A percentile compares a stretch with the other conserved stretches of the same genome.
phyloP scores from a whole-genome alignment of 768 basidiomycete genomes.

The Mycena kentingensis region DNA sequence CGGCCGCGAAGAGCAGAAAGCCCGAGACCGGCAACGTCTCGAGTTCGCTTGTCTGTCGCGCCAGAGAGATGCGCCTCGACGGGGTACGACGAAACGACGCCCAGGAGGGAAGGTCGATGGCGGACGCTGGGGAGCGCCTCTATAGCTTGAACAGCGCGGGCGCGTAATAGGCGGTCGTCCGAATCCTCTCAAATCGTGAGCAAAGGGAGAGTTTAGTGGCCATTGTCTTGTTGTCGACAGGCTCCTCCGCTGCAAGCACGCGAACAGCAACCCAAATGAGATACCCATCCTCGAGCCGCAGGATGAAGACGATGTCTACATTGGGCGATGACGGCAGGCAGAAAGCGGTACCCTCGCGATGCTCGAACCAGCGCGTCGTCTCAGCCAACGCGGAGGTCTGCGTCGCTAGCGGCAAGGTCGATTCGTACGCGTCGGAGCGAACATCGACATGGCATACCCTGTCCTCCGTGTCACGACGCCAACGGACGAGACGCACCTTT shows the following conservation, averaged over 20 bases:
- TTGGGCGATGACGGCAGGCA: slow-evolving; percentile 2
- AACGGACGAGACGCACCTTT: no score
- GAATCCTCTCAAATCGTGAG: neutral
- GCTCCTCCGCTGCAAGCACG: neutral
- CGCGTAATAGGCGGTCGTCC: neutral
- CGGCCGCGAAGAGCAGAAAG: neutral
- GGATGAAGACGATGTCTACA: neutral
- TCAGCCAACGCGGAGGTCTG: neutral
- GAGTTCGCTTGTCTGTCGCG: neutral
- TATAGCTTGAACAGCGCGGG: neutral
- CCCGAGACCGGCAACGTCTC: slow-evolving; percentile 3
- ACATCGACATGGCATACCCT: neutral
- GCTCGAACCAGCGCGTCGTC: slow-evolving; percentile 4
- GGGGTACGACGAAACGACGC: slow-evolving; percentile 1
- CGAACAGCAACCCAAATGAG: slow-evolving; percentile 7
- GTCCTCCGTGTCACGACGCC: no score
- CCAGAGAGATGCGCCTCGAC: neutral
- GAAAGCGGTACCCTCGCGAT: neutral
- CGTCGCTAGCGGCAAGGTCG: neutral
- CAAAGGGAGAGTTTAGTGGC: neutral
- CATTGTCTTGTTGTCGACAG: neutral
- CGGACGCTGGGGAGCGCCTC: neutral
- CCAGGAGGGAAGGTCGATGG: neutral
- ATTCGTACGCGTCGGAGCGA: neutral
- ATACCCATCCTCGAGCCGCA: slow-evolving; percentile 5